Percentiles rank a stretch among this genome's conserved stretches.
Evolutionary conservation across 1,284 basidiomycete genomes (phyloP).

Genomic region (Tilletia caries): DNA sequence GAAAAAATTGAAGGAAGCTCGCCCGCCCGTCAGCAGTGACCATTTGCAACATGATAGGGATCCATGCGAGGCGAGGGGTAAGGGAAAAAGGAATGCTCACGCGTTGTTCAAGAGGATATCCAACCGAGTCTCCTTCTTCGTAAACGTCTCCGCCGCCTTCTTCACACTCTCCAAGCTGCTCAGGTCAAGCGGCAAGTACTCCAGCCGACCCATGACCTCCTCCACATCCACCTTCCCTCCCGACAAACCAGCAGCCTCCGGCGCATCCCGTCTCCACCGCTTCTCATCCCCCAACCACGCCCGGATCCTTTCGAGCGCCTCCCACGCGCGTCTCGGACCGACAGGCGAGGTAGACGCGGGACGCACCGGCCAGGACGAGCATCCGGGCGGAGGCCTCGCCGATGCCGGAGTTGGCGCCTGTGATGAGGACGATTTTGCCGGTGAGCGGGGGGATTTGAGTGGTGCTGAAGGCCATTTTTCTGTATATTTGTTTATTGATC

Average conservation of each 20-base stretch:
- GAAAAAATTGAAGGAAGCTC: too few species aligned
- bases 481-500: too few species aligned
- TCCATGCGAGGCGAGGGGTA: too few species aligned
- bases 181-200: constrained; percentile 61
- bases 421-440: constrained; percentile 37
- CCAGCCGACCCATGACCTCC: background rate
- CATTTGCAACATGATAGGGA: too few species aligned
- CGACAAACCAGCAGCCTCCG: background rate
- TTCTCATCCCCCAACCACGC: background rate
- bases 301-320: background rate
- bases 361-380: background rate
- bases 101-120: constrained; percentile 57
- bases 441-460: constrained; percentile 20
- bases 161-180: constrained; percentile 61
- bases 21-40: too few species aligned
- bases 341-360: background rate
- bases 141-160: constrained; percentile 60
- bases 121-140: constrained; percentile 54
- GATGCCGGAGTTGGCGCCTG: constrained; percentile 44
- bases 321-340: background rate
- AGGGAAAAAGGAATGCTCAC: background rate
- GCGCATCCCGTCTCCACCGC: background rate
- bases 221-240: background rate
- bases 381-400: constrained; percentile 4
- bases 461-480: constrained; percentile 7